Evolutionary conservation across 306 rosid species (phyloP).

Genomic region (Cyamopsis tetragonoloba): DNA sequence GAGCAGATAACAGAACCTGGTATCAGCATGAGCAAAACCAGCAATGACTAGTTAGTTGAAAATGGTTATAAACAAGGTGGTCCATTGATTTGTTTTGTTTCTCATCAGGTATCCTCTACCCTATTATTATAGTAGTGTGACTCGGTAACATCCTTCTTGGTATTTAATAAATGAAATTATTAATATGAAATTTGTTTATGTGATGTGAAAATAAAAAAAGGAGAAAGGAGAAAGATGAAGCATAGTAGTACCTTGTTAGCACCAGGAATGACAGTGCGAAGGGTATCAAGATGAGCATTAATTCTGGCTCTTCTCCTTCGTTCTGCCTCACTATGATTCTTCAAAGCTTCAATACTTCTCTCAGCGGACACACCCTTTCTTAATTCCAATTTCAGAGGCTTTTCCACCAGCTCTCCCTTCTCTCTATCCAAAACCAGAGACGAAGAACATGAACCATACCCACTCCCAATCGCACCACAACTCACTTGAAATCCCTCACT

Average conservation of each 20-base stretch:
- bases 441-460: slow-evolving; percentile 50
- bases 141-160: too few relatives aligned
- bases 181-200: too few relatives aligned
- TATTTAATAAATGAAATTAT: too few relatives aligned
- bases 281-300: slow-evolving; percentile 62
- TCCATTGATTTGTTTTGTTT: too few relatives aligned
- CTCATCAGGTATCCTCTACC: too few relatives aligned
- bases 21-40: not conserved
- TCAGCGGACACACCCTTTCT: slow-evolving; percentile 45
- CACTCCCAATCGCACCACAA: slow-evolving; percentile 30
- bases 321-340: slow-evolving; percentile 76
- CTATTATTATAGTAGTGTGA: too few relatives aligned
- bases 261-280: slow-evolving; percentile 55
- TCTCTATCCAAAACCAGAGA: slow-evolving; percentile 58
- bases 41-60: not conserved
- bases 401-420: slow-evolving; percentile 55
- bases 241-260: slow-evolving; percentile 54
- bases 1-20: not conserved
- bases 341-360: slow-evolving; percentile 63
- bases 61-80: too few relatives aligned
- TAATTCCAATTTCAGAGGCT: slow-evolving; percentile 41
- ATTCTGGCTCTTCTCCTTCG: slow-evolving; percentile 67
- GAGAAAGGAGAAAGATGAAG: not conserved
- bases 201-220: not conserved
- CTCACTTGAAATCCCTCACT: slow-evolving; percentile 28